phyloP scores from a whole-genome alignment of 768 basidiomycete species.

The Lactarius indigo region DNA sequence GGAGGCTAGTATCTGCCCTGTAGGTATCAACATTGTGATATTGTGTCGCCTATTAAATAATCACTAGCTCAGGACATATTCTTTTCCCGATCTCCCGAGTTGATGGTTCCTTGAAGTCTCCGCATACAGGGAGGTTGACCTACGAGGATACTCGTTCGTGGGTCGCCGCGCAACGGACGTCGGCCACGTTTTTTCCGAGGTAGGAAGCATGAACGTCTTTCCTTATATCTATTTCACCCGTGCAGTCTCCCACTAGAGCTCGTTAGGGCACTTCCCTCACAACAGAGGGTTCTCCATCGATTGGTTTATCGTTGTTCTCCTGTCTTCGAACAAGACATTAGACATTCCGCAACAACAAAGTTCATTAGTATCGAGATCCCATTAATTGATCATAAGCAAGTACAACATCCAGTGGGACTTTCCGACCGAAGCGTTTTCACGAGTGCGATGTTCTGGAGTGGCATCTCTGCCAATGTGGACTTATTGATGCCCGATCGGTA shows the following conservation, averaged over 20 bases:
- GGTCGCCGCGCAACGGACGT: slow-evolving; percentile 36
- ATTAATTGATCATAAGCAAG: slow-evolving; percentile 10
- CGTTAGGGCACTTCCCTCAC: slow-evolving; percentile 15
- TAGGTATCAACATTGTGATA: neutral
- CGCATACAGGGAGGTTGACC: slow-evolving; percentile 30
- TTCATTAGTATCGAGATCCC: slow-evolving; percentile 22
- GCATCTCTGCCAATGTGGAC: slow-evolving; percentile 14
- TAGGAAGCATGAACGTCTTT: slow-evolving; percentile 27
- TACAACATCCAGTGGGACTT: neutral
- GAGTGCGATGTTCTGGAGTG: slow-evolving; percentile 1
- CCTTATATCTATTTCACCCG: neutral
- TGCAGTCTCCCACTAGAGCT: slow-evolving; percentile 22
- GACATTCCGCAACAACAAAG: neutral
- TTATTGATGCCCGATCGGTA: slow-evolving; percentile 24
- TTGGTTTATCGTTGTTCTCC: slow-evolving; percentile 19
- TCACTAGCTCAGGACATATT: slow-evolving; percentile 55
- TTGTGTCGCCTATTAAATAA: slow-evolving; percentile 15
- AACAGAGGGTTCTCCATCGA: slow-evolving; percentile 22
- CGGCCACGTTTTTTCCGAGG: slow-evolving; percentile 49
- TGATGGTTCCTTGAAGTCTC: neutral
- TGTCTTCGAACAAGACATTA: neutral
- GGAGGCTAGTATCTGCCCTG: slow-evolving; percentile 17
- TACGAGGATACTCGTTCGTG: slow-evolving; percentile 45
- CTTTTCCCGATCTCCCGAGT: slow-evolving; percentile 37
- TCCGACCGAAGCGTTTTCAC: neutral